Percentiles rank a stretch among this genome's conserved stretches.
phyloP scores from a whole-genome alignment of 192 early-diverging fungal species.

The Spizellomyces sp. region DNA sequence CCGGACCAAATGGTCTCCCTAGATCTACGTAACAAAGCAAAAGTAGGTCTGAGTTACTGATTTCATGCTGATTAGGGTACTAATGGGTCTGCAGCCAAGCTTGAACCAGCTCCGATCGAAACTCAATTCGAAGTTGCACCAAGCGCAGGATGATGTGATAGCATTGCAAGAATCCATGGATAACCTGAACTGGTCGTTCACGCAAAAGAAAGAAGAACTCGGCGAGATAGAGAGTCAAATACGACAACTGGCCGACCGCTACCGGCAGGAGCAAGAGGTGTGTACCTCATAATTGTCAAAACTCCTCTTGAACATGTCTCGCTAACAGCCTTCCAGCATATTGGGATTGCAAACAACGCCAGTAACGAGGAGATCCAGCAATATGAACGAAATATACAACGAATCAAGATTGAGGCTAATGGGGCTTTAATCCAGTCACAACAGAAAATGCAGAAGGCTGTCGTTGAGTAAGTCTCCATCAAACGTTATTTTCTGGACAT shows the following conservation, averaged over 20 bases:
- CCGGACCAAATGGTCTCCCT: constrained; percentile 43
- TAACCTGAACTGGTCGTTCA: constrained; percentile 28
- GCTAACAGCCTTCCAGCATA: constrained; percentile 11
- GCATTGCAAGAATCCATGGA: constrained; percentile 53
- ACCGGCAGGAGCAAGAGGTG: constrained; percentile 54
- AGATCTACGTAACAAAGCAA: constrained; percentile 40
- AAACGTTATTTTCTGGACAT: background rate
- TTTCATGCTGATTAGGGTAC: background rate
- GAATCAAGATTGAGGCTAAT: constrained; percentile 38
- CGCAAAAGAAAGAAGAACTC: constrained; percentile 51
- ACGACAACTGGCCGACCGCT: constrained; percentile 38
- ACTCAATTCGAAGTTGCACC: constrained; percentile 38
- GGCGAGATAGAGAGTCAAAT: constrained; percentile 36
- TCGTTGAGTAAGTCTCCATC: constrained; percentile 31
- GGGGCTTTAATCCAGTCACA: constrained; percentile 31
- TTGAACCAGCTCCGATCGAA: constrained; percentile 31
- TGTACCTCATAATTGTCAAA: background rate
- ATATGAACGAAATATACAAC: constrained; percentile 43
- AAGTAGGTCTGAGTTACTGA: constrained; percentile 28
- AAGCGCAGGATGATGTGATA: constrained; percentile 44
- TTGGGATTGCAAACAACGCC: constrained; percentile 22
- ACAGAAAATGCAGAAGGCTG: constrained; percentile 32
- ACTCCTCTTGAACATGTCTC: background rate
- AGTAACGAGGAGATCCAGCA: constrained; percentile 41
- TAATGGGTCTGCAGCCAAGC: constrained; percentile 30